phyloP scores from a whole-genome alignment of 2,329 filamentous ascomycete species.

The Diaporthe vexans region DNA sequence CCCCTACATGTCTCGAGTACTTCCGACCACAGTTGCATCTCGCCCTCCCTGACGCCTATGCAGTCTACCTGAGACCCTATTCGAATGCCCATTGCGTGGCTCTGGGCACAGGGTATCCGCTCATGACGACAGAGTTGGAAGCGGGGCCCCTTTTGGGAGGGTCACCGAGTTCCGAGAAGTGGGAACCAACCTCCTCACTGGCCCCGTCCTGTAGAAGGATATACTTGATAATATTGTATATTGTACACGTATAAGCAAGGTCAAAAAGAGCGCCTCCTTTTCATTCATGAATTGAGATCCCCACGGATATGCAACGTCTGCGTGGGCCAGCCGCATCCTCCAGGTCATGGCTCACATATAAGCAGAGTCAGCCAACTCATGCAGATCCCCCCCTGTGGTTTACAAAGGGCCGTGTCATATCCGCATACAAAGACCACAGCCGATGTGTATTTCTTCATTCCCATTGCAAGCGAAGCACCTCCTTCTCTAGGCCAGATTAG shows the following conservation, averaged over 20 bases:
- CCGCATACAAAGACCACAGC: not conserved
- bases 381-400: not conserved
- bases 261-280: constrained; percentile 29
- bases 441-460: not conserved
- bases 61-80: constrained; percentile 22
- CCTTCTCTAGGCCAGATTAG: not conserved
- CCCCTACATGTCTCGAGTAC: constrained; percentile 14
- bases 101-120: constrained; percentile 21
- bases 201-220: not conserved
- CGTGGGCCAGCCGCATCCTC: constrained; percentile 6
- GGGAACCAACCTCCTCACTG: constrained; percentile 31
- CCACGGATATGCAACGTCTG: constrained; percentile 25
- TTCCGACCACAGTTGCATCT: constrained; percentile 30
- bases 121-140: constrained; percentile 39
- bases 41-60: constrained; percentile 8
- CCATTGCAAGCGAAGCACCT: not conserved
- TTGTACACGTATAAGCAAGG: not conserved
- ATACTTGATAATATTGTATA: constrained; percentile 9
- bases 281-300: not conserved
- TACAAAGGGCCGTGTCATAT: not conserved
- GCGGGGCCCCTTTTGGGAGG: constrained; percentile 32
- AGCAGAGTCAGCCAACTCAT: constrained; percentile 15
- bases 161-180: constrained; percentile 38
- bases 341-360: constrained; percentile 1
- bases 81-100: constrained; percentile 35